Base-by-base conservation (phyloP, 176 grass and related monocot species). In the Phoenix roebelenii region DNA sequence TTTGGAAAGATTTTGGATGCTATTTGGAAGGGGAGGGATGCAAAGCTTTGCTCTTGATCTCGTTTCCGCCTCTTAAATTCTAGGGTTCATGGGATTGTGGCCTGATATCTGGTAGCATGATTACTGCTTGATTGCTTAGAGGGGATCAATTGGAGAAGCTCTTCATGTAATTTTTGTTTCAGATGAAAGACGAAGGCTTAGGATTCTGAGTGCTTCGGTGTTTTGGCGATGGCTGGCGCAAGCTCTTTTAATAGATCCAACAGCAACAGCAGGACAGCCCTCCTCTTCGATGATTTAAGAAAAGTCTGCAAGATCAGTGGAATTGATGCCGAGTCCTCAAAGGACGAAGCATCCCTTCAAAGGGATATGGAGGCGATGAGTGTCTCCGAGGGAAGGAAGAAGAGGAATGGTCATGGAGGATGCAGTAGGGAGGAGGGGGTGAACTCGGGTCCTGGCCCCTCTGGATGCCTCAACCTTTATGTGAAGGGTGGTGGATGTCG, bases 401-500 rank as follows among this genome's bases (percentile, higher is more conserved):
- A 74, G 70, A 60, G 29, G 14, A 52, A 39, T 9, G 54, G 15
- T 39, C 3, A 14, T 52, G 25, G 67, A 18, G 75, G 50, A 55
- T 23, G 23, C 19, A 28, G 35, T 22, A 62, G 29, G 57, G 76
- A 55, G 52, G 66, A 71, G 23, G 26, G 68, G 19, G 35, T 54
- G 26, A 18, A 63, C 52, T 55, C 55, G 3, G 50, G 53, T 54
- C 18, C 62, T 4, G 29, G 22, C 50, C 65, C 72, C 5, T 59
- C 65, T 6, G 25, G 63, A 54, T 96, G 74, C 69, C 65, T 96
- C 49, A 70, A 76, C 4, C 23, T 96, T n/a, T 73, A 66, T 14
- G 72, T 85, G 24, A 85, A 65, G 52, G 76, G 74, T 14, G 87
- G 71, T 16, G 92, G 80, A 0, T 96, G 86, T 65, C 75, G 86